Conservation (phyloP, 805 yeast genomes). For the Teunomyces barrocoloradensis region DNA sequence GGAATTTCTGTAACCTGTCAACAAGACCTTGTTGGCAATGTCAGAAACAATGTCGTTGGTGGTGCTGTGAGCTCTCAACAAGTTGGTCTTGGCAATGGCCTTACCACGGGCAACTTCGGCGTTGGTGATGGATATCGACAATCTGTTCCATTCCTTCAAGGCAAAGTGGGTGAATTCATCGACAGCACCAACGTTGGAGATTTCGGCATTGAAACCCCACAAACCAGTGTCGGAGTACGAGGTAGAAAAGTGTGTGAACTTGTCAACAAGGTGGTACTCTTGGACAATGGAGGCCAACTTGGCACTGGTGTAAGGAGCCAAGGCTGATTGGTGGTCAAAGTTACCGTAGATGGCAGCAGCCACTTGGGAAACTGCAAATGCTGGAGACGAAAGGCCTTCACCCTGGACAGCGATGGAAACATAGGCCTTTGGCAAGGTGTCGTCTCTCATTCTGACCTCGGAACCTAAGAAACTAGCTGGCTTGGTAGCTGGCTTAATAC, state of each 20-base stretch:
- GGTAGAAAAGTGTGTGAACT: constrained; percentile 66
- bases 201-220: constrained; percentile 76
- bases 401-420: constrained; percentile 73
- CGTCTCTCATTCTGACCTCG: constrained; percentile 85
- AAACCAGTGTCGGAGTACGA: constrained; percentile 77
- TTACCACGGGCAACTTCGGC: constrained; percentile 79
- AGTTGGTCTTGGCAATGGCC: constrained; percentile 62
- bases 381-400: constrained; percentile 61
- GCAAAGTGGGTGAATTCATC: constrained; percentile 82
- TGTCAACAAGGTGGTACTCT: constrained; percentile 72
- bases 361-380: constrained; percentile 69
- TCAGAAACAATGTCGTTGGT: constrained; percentile 52
- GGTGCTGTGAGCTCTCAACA: constrained; percentile 50
- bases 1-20: constrained; percentile 61
- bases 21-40: constrained; percentile 59
- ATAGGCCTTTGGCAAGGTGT: constrained; percentile 78
- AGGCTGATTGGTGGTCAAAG: constrained; percentile 53
- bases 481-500: constrained; percentile 46
- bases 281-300: constrained; percentile 66
- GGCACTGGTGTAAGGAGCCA: constrained; percentile 55
- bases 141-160: constrained; percentile 85
- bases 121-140: constrained; percentile 69
- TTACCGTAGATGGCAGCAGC: constrained; percentile 59
- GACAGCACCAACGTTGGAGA: constrained; percentile 55
- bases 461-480: constrained; percentile 77